These are phyloP conservation scores for Fusarium circinatum DNA, from an alignment of 2,329 filamentous ascomycete species.

Conservation along the genomic window DNA sequence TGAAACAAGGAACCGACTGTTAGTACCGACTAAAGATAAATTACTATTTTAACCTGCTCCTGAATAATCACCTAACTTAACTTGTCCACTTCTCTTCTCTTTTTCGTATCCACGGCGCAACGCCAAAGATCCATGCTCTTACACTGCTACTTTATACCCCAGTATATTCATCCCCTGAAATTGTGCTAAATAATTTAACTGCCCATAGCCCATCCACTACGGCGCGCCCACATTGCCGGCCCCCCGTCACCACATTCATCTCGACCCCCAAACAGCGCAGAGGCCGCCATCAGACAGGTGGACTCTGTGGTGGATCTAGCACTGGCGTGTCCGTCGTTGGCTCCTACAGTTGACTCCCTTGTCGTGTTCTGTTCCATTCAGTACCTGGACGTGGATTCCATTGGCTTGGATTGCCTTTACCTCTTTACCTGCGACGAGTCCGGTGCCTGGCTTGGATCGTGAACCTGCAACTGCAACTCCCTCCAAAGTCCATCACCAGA, in stretches of 20 bases:
- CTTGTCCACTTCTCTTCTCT: slow-evolving; percentile 11
- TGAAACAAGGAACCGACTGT: slow-evolving; percentile 5
- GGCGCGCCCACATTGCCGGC: slow-evolving; percentile 28
- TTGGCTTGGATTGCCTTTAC: slow-evolving; percentile 28
- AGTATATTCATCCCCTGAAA: slow-evolving; percentile 38
- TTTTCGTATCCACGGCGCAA: slow-evolving; percentile 33
- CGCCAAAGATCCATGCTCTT: slow-evolving; percentile 33
- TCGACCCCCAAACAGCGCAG: slow-evolving; percentile 33
- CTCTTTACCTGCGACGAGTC: slow-evolving; percentile 37
- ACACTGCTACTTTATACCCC: slow-evolving; percentile 33
- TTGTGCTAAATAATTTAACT: slow-evolving; percentile 39
- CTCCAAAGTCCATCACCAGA: slow-evolving; percentile 36
- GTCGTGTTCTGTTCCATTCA: slow-evolving; percentile 25
- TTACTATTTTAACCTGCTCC: slow-evolving; percentile 2
- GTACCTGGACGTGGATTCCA: slow-evolving; percentile 26
- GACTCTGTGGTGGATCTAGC: slow-evolving; percentile 39
- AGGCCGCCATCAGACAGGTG: slow-evolving; percentile 40
- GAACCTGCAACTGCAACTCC: slow-evolving; percentile 45
- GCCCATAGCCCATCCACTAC: slow-evolving; percentile 34
- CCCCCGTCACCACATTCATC: slow-evolving; percentile 23
- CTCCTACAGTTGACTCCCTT: slow-evolving; percentile 27
- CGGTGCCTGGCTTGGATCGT: slow-evolving; percentile 41
- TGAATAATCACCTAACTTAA: neutral
- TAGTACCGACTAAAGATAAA: neutral
- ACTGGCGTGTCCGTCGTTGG: slow-evolving; percentile 38